Percentiles rank a stretch among this genome's conserved stretches.
These are phyloP conservation scores for Holtermanniella nyarrowii DNA, from an alignment of 768 basidiomycete species.

Conservation along the genomic window DNA sequence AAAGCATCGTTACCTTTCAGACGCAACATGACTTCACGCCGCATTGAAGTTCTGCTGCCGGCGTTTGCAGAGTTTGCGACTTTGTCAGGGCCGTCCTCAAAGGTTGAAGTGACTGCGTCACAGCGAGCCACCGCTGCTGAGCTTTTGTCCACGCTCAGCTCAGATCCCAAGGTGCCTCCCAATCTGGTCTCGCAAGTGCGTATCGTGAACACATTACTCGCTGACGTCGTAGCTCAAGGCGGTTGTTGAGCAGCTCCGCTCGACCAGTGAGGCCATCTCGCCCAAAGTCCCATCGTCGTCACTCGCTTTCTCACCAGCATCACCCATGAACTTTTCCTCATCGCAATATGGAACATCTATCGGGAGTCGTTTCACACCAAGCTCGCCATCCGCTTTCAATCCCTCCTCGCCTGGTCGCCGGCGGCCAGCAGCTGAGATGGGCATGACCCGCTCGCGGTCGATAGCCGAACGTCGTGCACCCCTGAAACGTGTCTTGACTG, in stretches of 20 bases:
- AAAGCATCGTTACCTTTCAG: not conserved
- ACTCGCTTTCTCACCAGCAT: conserved; percentile 11
- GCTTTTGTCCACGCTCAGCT: not conserved
- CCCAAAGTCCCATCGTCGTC: conserved; percentile 2
- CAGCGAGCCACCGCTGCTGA: not conserved
- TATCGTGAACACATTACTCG: no score
- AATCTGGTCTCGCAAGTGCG: not conserved
- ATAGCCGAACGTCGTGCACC: conserved; percentile 29
- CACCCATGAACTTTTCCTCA: conserved; percentile 8
- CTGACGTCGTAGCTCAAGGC: not conserved
- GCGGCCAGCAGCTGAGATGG: conserved; percentile 15
- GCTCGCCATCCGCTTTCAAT: conserved; percentile 10
- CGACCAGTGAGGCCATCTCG: not conserved
- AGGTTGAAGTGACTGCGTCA: not conserved
- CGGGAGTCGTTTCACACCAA: conserved; percentile 14
- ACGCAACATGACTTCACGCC: not conserved
- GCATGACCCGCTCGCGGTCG: conserved; percentile 12
- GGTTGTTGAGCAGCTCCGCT: not conserved
- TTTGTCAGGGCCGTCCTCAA: not conserved
- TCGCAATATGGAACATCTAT: conserved; percentile 22
- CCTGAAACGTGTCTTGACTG: conserved; percentile 30
- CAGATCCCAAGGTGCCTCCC: not conserved
- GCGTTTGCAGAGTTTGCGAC: not conserved
- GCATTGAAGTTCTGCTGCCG: not conserved
- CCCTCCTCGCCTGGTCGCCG: conserved; percentile 9